phyloP scores from a whole-genome alignment of 768 basidiomycete species.

The Xerocomus spinulosus region DNA sequence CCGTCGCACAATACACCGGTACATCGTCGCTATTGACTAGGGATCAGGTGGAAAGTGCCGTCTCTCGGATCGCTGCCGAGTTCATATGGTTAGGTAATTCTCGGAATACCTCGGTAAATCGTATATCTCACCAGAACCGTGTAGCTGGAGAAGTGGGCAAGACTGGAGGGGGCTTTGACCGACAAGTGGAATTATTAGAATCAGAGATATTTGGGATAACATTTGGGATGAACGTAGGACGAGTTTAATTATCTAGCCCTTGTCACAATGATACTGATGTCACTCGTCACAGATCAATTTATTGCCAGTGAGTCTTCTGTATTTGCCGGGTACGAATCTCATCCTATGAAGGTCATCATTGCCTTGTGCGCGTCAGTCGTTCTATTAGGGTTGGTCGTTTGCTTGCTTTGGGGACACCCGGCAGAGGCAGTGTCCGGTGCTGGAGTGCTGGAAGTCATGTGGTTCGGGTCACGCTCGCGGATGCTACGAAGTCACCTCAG shows the following conservation, averaged over 20 bases:
- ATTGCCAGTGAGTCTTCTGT: not conserved
- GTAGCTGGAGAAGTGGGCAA: not conserved
- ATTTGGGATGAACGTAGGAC: not conserved
- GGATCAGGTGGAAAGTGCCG: not conserved
- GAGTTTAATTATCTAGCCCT: not conserved
- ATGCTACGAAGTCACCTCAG: not conserved
- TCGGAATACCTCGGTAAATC: not conserved
- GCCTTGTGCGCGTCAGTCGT: not conserved
- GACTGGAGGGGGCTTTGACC: not conserved
- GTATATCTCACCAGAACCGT: not conserved
- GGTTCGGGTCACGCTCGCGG: not conserved
- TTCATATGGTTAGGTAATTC: not conserved
- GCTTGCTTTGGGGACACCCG: not conserved
- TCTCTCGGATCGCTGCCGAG: not conserved
- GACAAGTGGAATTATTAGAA: not conserved
- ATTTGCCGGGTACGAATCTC: not conserved
- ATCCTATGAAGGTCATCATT: not conserved
- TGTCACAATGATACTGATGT: not conserved
- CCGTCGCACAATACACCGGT: not conserved
- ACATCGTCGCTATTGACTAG: not conserved
- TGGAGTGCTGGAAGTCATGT: not conserved
- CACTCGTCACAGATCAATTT: not conserved
- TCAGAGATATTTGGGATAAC: no score
- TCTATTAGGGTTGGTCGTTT: not conserved
- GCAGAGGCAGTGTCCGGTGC: not conserved